Base-by-base conservation (phyloP, 768 basidiomycete genomes). In the Leccinum truebloodii region DNA sequence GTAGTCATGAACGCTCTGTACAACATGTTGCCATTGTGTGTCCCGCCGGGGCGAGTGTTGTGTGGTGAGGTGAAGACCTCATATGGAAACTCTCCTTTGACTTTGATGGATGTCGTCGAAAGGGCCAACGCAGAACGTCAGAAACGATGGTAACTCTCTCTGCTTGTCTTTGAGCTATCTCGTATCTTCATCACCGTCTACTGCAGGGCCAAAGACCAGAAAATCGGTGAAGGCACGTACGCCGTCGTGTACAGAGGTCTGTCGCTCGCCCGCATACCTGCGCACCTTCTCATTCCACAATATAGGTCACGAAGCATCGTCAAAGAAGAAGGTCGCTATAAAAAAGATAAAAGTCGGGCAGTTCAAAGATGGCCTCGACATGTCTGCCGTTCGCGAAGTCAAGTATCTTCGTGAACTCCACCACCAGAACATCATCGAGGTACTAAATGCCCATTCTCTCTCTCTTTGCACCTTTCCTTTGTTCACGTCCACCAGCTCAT, bases 341-440 rank as follows among this genome's bases (percentile, higher is more conserved):
- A 99, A 99, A 80, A 98, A 98, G 77, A 96, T 97, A 66, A 96
- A 96, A 69, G 89, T 95, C 14, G 94, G 95, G 5, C 91, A 92
- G 67, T 95, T 96, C 81, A 96, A 95, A 73, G 97, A 98, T 76
- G 97, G 97, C 13, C 82, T 99, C 35, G 96, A 98, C 76, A 98
- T 99, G 95, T 96, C 94, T 62, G 97, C 97, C 59, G 88, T 99
- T 59, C 89, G 97, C 14, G 97, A 99, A 77, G 95, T 99, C 69
- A 98, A 97, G 75, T 98, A 95, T 73, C 80, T 99, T 59, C 87
- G 95, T 39, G 97, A 99, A 74, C 76, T 99, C 46, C 87, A 86
- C 60, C 97, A 99, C 78, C 90, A 90, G 59, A 98, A 98, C 69
- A 84, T 99, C 69, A 98, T 99, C 65, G 92, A 92, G 80, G 96